Evolutionary conservation across 805 yeast genomes (phyloP).

Genomic region (Candida oleophila): DNA sequence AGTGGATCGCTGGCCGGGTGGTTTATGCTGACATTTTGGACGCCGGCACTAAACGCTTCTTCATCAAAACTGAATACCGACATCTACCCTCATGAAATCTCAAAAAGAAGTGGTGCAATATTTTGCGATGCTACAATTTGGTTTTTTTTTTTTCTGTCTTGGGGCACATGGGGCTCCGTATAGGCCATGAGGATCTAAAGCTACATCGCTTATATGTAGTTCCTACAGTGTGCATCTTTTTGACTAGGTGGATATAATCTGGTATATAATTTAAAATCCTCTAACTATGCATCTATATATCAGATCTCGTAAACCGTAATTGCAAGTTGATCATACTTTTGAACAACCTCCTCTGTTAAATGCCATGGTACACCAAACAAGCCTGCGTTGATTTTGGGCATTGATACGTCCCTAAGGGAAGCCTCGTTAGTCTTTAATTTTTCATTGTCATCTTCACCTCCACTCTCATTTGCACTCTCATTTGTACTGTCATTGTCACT

Average conservation of each 20-base stretch:
- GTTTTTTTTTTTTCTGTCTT: too few relatives aligned
- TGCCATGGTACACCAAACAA: conserved; percentile 81
- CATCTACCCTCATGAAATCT: too few relatives aligned
- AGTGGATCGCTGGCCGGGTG: conserved; percentile 1
- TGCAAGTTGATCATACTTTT: conserved; percentile 22
- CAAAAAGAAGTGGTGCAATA: background rate
- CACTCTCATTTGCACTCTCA: background rate
- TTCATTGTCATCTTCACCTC: background rate
- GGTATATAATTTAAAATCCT: background rate
- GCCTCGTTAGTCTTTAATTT: conserved; percentile 7
- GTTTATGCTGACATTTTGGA: background rate
- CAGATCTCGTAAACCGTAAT: conserved; percentile 41
- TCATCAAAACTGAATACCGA: conserved; percentile 15
- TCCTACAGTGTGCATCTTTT: background rate
- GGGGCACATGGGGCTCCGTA: too few relatives aligned
- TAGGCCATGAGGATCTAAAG: too few relatives aligned
- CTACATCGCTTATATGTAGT: too few relatives aligned
- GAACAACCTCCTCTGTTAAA: conserved; percentile 54
- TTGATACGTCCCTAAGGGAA: too few relatives aligned
- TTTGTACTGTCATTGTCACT: background rate
- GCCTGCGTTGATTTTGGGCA: conserved; percentile 84
- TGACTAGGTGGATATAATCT: background rate
- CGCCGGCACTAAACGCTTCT: conserved; percentile 10
- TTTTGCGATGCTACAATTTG: conserved; percentile 30
- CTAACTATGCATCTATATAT: background rate